Conservation (phyloP, 306 rosid genomes). For the Vicia villosa region DNA sequence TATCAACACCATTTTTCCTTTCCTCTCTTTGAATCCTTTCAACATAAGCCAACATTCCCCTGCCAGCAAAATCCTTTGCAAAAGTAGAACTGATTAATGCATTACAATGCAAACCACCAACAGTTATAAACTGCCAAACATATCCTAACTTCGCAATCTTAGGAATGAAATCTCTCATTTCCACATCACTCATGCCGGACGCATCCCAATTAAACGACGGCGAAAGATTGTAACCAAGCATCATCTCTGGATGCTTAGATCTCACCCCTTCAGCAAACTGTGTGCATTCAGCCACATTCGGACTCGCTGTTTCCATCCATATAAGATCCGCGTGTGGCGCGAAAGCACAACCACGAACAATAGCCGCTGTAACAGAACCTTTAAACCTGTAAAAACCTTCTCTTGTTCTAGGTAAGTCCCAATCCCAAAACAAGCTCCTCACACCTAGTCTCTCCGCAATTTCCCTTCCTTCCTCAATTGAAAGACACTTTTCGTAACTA, state of each 20-base stretch:
- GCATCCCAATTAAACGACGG: conserved; percentile 99
- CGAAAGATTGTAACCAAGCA: conserved; percentile 88
- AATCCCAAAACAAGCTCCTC: conserved; percentile 77
- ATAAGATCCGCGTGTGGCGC: conserved; percentile 78
- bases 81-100: conserved; percentile 78
- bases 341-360: conserved; percentile 85
- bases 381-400: conserved; percentile 89
- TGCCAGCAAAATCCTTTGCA: conserved; percentile 72
- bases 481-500: conserved; percentile 60
- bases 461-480: conserved; percentile 70
- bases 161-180: conserved; percentile 87
- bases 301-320: conserved; percentile 93
- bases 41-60: conserved; percentile 96
- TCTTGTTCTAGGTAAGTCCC: conserved; percentile 95
- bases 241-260: conserved; percentile 55
- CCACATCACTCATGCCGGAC: conserved; percentile 78
- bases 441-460: conserved; percentile 68
- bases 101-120: conserved; percentile 86
- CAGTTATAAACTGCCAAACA: conserved; percentile 93
- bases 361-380: conserved; percentile 76
- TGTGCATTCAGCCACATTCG: conserved; percentile 71
- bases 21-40: conserved; percentile 97
- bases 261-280: conserved; percentile 74
- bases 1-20: conserved; percentile 86
- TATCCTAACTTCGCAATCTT: conserved; percentile 78